Evolutionary conservation across 108 stramenopile species (phyloP).

Genomic region (Nitzschia sp.): DNA sequence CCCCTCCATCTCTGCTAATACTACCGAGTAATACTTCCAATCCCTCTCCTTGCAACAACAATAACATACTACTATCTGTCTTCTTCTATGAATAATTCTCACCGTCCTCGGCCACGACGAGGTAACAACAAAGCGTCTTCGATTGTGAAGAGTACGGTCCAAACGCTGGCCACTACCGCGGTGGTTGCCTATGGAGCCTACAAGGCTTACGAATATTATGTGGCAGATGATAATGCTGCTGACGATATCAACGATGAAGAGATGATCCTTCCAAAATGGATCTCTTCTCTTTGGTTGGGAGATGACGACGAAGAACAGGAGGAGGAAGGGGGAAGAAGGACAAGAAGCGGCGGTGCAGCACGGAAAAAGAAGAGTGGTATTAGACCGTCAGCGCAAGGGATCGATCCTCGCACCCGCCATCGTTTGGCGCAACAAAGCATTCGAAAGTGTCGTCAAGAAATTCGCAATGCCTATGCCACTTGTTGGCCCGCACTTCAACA

Average conservation of each 20-base stretch:
- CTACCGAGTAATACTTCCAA: too few species aligned
- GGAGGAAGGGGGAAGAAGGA: not conserved
- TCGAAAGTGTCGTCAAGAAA: slow-evolving; percentile 12
- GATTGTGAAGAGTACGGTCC: not conserved
- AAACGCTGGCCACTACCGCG: slow-evolving; percentile 9
- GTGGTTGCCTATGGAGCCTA: slow-evolving; percentile 7
- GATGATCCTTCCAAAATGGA: not conserved
- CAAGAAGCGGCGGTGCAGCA: not conserved
- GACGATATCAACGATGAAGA: not conserved
- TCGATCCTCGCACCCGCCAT: slow-evolving; percentile 11
- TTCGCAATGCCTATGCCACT: slow-evolving; percentile 13
- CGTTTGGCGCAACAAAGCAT: slow-evolving; percentile 12
- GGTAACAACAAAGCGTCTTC: not conserved
- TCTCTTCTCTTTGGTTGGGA: not conserved
- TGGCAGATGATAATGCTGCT: not conserved
- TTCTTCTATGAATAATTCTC: too few species aligned
- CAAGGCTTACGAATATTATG: not conserved
- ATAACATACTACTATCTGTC: too few species aligned
- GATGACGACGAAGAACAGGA: not conserved
- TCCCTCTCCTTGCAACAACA: too few species aligned
- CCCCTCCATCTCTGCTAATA: too few species aligned
- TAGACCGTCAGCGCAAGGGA: not conserved
- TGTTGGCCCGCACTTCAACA: slow-evolving; percentile 22
- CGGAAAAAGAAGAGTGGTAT: not conserved
- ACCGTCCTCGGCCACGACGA: not conserved